phyloP scores from a whole-genome alignment of 108 stramenopile genomes.

The Fistulifera pelliculosa region DNA sequence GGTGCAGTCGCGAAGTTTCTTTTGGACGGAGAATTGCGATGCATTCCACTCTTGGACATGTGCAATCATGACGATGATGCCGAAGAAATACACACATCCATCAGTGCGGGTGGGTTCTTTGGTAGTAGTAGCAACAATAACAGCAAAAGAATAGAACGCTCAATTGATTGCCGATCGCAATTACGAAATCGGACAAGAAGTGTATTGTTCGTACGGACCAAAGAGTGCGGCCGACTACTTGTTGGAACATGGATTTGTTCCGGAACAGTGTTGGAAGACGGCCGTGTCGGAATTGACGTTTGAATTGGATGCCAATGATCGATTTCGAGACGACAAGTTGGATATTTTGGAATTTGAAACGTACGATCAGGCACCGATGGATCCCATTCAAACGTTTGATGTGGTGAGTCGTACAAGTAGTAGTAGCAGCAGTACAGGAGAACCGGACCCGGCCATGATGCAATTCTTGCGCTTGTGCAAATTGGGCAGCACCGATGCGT shows the following conservation, averaged over 20 bases:
- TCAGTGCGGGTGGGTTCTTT: constrained; percentile 51
- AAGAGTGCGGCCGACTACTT: constrained; percentile 87
- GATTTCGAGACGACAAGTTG: constrained; percentile 82
- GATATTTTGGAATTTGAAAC: constrained; percentile 83
- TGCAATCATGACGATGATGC: constrained; percentile 75
- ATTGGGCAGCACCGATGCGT: constrained; percentile 81
- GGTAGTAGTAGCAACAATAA: constrained; percentile 62
- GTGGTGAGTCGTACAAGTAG: constrained; percentile 39
- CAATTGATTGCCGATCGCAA: constrained; percentile 29
- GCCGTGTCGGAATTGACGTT: constrained; percentile 60
- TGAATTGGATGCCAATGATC: constrained; percentile 69
- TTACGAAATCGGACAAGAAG: constrained; percentile 52
- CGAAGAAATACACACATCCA: constrained; percentile 1
- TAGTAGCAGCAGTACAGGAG: constrained; percentile 22
- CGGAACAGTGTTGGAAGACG: constrained; percentile 43
- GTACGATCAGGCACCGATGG: constrained; percentile 77
- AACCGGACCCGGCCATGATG: constrained; percentile 83
- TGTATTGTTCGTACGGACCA: constrained; percentile 78
- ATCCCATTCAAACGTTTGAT: constrained; percentile 71
- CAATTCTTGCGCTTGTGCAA: constrained; percentile 75
- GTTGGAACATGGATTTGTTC: constrained; percentile 84
- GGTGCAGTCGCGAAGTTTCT: constrained; percentile 69
- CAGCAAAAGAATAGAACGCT: constrained; percentile 46
- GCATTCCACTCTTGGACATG: constrained; percentile 76
- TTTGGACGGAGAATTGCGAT: constrained; percentile 73